phyloP scores from a whole-genome alignment of 1,284 basidiomycete species.

The Trametes versicolor region DNA sequence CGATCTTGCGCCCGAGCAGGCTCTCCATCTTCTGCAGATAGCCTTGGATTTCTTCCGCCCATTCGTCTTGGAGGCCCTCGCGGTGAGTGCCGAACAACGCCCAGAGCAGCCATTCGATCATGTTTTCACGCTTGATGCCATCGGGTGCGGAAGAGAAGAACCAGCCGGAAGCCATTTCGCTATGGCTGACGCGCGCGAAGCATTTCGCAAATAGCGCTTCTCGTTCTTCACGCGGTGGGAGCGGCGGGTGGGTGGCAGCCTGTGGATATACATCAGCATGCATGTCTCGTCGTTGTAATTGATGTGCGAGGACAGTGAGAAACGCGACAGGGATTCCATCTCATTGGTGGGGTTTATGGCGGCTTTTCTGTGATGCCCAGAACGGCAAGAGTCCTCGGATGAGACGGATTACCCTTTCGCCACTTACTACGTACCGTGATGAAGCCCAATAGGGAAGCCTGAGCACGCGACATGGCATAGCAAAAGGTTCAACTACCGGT shows the following conservation, averaged over 20 bases:
- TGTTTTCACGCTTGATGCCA: slow-evolving; percentile 56
- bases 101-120: slow-evolving; percentile 73
- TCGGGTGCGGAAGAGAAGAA: slow-evolving; percentile 50
- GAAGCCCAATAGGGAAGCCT: too few species aligned
- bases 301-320: neutral
- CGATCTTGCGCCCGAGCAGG: slow-evolving; percentile 50
- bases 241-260: slow-evolving; percentile 53
- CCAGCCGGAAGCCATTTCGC: slow-evolving; percentile 60
- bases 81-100: slow-evolving; percentile 58
- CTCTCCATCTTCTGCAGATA: slow-evolving; percentile 54
- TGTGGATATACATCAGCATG: slow-evolving; percentile 25
- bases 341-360: too few species aligned
- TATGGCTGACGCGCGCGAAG: slow-evolving; percentile 42
- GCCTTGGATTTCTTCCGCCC: slow-evolving; percentile 57
- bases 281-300: too few species aligned
- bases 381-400: too few species aligned
- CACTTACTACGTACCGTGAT: too few species aligned
- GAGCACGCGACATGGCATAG: too few species aligned
- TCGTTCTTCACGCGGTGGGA: slow-evolving; percentile 54
- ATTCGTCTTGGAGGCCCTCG: slow-evolving; percentile 47
- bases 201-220: slow-evolving; percentile 61
- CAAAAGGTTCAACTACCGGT: too few species aligned
- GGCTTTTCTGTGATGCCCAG: too few species aligned
- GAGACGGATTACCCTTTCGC: too few species aligned
- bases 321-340: too few species aligned